phyloP scores from a whole-genome alignment of 345 rosid species.

The Linum lewisii region DNA sequence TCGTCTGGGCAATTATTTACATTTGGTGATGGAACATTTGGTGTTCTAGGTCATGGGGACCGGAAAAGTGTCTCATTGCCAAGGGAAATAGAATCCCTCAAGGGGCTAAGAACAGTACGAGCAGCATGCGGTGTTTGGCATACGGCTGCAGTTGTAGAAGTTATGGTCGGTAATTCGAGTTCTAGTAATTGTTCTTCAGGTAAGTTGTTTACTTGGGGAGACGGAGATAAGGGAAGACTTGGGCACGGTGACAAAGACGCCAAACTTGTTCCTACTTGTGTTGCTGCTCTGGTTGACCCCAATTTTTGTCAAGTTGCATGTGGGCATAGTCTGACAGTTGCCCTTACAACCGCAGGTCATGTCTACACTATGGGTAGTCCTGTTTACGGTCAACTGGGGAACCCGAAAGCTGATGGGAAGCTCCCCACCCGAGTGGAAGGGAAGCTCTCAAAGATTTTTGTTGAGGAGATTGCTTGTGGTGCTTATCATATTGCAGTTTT shows the following conservation, averaged over 20 bases:
- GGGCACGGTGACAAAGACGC: conserved; percentile 97
- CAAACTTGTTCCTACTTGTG: conserved; percentile 87
- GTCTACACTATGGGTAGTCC: conserved; percentile 95
- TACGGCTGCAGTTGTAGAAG: conserved; percentile 92
- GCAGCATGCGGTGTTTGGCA: conserved; percentile 89
- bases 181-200: conserved; percentile 91
- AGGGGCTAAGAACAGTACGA: conserved; percentile 67
- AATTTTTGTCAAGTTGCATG: conserved; percentile 91
- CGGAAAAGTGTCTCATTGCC: conserved; percentile 50
- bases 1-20: conserved; percentile 71
- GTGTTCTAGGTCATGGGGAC: conserved; percentile 75
- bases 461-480: conserved; percentile 92
- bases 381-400: conserved; percentile 95
- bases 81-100: conserved; percentile 70
- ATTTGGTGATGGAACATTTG: conserved; percentile 76
- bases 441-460: conserved; percentile 72
- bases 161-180: conserved; percentile 88
- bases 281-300: conserved; percentile 93
- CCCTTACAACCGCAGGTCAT: conserved; percentile 77
- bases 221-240: conserved; percentile 94
- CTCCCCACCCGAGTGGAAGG: conserved; percentile 78
- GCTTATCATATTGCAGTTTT: conserved; percentile 93
- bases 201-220: conserved; percentile 98
- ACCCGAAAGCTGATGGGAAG: conserved; percentile 83
- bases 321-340: conserved; percentile 89